Evolutionary conservation across 768 basidiomycete species (phyloP), one percentile per base, ranked within the genome.

Genomic region (Calocybe cyanea): DNA sequence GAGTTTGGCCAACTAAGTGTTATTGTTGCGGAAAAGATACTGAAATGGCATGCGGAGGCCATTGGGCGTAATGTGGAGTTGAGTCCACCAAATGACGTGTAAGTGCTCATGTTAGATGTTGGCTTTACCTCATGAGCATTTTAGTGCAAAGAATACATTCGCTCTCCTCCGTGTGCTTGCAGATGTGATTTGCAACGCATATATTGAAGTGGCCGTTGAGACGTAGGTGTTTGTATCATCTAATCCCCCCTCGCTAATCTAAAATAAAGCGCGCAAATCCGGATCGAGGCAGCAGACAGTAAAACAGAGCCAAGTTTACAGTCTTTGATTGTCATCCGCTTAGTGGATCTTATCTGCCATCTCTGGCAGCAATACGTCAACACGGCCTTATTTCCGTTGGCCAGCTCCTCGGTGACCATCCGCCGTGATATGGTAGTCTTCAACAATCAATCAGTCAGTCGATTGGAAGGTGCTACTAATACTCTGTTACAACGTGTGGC

Each of bases 1-100:
- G 85, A 87, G 51, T 95, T 98, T 58, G 95, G 95, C 9, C 55
- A 81, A 24, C 67, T 97, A 28, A 83, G 70, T 37, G 67, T 96
- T 2, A 80, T 83, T 32, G 69, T 81, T 8, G 89, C 92, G 1
- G 92, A 95, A 69, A 85, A 77, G 56, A 93, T 98, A 83, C 69
- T 98, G 13, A 90, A 83, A 63, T 97, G 95, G 93, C 96, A 99
- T 64, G 95, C 96, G 2, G 96, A 99, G 62, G 91, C 93, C 4
- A 84, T 96, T 21, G 95, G 96, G 3, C 71, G 96, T 55, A 94
- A 92, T 53, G 89, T 94, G 9, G 96, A 98, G 64, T 70, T 99
- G 38, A 93, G 84, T 58, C 65, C 83, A 9, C 58, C 77, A 7
- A 83, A 78, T 34, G 96, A 99, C 57, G 81, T 94, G 92, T 96